Base-by-base conservation (phyloP, 208 protist genomes). In the Leishmania aethiopica region DNA sequence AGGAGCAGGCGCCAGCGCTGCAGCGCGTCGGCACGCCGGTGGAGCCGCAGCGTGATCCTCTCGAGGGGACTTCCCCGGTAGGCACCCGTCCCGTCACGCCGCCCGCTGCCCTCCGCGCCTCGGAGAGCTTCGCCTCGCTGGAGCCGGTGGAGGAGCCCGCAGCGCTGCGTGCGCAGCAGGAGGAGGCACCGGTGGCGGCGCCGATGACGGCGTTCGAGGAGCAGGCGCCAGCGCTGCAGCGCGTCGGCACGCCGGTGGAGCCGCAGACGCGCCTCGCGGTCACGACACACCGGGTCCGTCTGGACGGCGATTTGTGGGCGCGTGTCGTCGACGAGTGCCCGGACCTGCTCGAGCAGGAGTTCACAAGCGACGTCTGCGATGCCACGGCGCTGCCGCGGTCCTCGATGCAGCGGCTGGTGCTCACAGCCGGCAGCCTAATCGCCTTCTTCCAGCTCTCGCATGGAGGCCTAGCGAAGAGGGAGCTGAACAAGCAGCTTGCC, bases 221-320 rank as follows among this genome's bases (percentile, higher is more conserved):
- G 71, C 45, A 55, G 45, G 17, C 35, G 69, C 40, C 69, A 19
- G 69, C 35, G 64, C 64, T 42, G 64, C 64, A 45, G 32, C 64
- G 64, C 32, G 64, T 70, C 64, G 64, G 64, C 64, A 70, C 71
- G 42, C 71, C 71, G 19, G 71, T 28, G 45, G 45, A 42, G 72
- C 19, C 72, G 47, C 42, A 7, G 0, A 8, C 6, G 1, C 1
- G 69, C n/a, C 8, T 40, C 5, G 81, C 76, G 11, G 66, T 83
- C 6, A 91, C 90, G 13, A 84, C 60, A 15, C 90, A 91, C 82
- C 84, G 66, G 37, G 80, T 90, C 35, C 81, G 70, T 1, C 82
- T 93, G n/a, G 80, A 90, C 17, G 90, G 90, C 37, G 84, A 91
- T n/a, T 19, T 78, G 60, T 93, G 88, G 90, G 84, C 59, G 8